A percentile compares a stretch with the other conserved stretches of the same genome.
Conservation (phyloP, 2,329 filamentous ascomycete species). For the Alternaria conjuncta region DNA sequence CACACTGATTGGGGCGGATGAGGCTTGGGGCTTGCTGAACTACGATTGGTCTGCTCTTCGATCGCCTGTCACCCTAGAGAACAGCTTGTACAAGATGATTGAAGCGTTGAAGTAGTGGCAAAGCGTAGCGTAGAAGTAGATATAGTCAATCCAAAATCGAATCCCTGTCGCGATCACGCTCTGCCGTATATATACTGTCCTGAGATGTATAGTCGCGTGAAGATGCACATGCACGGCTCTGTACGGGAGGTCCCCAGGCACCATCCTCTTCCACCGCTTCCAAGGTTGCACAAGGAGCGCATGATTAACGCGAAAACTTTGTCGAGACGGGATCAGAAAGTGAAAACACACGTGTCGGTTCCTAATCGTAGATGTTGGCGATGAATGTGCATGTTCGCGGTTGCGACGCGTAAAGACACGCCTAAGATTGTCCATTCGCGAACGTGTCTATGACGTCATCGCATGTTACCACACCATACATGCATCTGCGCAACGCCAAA, state of each 20-base stretch:
- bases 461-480: not conserved
- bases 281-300: not conserved
- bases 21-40: slow-evolving; percentile 40
- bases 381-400: not conserved
- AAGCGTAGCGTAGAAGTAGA: not conserved
- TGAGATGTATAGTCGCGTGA: not conserved
- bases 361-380: not conserved
- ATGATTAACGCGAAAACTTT: not conserved
- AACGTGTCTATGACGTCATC: not conserved
- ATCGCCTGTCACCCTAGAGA: slow-evolving; percentile 38
- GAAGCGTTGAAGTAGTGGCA: slow-evolving; percentile 23
- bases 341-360: not conserved
- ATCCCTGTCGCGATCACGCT: not conserved
- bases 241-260: not conserved
- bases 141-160: not conserved
- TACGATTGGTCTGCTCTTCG: slow-evolving; percentile 38
- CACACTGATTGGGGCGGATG: slow-evolving; percentile 37
- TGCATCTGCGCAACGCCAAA: not conserved
- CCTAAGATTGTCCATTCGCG: not conserved
- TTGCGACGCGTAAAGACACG: not conserved
- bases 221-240: not conserved
- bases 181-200: not conserved
- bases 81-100: slow-evolving; percentile 43
- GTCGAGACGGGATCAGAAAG: not conserved
- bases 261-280: not conserved